Evolutionary conservation across 768 basidiomycete genomes (phyloP).

Genomic region (Suillus spraguei): DNA sequence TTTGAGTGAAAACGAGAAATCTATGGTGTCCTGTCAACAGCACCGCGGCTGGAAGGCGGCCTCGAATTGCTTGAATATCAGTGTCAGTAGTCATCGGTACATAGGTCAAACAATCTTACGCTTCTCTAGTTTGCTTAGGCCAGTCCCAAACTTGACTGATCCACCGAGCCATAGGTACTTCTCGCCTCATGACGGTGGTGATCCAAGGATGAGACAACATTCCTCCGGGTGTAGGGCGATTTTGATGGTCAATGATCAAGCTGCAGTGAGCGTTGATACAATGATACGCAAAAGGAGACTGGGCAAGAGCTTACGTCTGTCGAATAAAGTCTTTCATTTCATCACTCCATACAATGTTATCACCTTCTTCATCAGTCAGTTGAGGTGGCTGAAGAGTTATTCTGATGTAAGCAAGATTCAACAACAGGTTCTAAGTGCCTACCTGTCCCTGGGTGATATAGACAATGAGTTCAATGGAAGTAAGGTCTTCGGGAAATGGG

Average conservation of each 20-base stretch:
- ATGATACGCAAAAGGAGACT: conserved; percentile 12
- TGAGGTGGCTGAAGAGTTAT: conserved; percentile 64
- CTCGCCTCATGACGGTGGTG: conserved; percentile 69
- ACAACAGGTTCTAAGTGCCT: conserved; percentile 24
- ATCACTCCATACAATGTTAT: conserved; percentile 61
- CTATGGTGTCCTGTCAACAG: conserved; percentile 8
- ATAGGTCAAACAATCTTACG: conserved; percentile 19
- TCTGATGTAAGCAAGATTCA: conserved; percentile 22
- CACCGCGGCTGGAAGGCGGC: conserved; percentile 10
- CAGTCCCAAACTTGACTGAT: conserved; percentile 84
- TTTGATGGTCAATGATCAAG: conserved; percentile 65
- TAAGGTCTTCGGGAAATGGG: conserved; percentile 90
- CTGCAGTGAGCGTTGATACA: conserved; percentile 38
- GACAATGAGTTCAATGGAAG: conserved; percentile 93
- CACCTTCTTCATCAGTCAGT: conserved; percentile 72
- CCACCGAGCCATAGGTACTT: conserved; percentile 90
- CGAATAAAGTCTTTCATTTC: conserved; percentile 93
- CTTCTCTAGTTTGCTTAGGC: conserved; percentile 44
- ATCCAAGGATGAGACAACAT: conserved; percentile 89
- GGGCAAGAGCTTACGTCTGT: conserved; percentile 55
- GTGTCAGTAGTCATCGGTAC: neutral
- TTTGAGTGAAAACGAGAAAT: conserved; percentile 3
- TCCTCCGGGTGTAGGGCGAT: conserved; percentile 80
- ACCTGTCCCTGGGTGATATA: conserved; percentile 85
- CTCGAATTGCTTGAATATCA: conserved; percentile 1